Conservation (phyloP, 768 basidiomycete species). For the Termitomyces sp. region DNA sequence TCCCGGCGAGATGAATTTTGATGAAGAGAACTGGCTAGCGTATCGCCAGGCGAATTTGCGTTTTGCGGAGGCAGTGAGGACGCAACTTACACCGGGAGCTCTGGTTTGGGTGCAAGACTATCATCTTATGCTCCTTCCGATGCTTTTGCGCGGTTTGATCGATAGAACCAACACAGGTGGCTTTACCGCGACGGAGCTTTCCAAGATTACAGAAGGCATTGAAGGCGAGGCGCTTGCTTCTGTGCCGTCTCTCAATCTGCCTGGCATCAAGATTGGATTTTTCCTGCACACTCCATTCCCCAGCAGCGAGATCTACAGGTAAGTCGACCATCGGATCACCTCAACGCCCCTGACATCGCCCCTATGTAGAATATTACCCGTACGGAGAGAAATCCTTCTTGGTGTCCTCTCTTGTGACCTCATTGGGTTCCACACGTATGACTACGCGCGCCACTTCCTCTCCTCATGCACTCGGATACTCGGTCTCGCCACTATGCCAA, state of each 20-base stretch:
- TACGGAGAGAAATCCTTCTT: conserved; percentile 94
- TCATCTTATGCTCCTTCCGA: conserved; percentile 95
- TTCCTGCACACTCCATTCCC: conserved; percentile 99
- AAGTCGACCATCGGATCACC: conserved; percentile 17
- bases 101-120: conserved; percentile 99
- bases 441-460: conserved; percentile 98
- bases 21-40: conserved; percentile 96
- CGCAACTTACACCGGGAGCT: conserved; percentile 74
- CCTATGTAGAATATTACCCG: conserved; percentile 81
- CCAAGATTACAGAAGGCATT: conserved; percentile 68
- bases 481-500: conserved; percentile 93
- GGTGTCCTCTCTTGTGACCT: conserved; percentile 95
- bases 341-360: conserved; percentile 1
- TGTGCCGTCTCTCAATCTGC: conserved; percentile 31
- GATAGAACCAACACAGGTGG: conserved; percentile 62
- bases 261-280: conserved; percentile 92
- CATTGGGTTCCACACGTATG: conserved; percentile 99
- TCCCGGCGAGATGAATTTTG: conserved; percentile 99
- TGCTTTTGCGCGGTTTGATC: conserved; percentile 87
- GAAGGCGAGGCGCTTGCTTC: conserved; percentile 40
- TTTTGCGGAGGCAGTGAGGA: conserved; percentile 86
- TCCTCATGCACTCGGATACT: conserved; percentile 97
- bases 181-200: conserved; percentile 54
- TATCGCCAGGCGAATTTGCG: conserved; percentile 95
- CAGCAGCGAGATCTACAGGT: conserved; percentile 96